Evolutionary conservation across 2,329 filamentous ascomycete genomes (phyloP).

Genomic region (Microascus cirrosus): DNA sequence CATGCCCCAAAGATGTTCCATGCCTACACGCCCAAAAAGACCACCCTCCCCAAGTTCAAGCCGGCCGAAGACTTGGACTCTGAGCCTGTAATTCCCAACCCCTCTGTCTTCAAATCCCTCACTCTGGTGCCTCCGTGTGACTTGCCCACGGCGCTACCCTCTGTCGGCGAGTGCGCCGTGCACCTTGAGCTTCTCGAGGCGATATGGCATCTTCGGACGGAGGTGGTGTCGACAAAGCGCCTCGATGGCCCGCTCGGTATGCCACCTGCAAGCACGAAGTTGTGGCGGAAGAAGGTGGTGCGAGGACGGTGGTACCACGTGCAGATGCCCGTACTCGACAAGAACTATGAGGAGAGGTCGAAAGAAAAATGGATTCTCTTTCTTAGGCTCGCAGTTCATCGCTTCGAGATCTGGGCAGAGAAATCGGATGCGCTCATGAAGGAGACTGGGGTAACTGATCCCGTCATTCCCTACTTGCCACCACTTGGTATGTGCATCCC

Average conservation of each 20-base stretch:
- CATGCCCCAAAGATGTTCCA: not conserved
- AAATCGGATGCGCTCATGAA: constrained; percentile 3
- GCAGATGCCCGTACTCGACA: not conserved
- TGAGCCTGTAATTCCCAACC: not conserved
- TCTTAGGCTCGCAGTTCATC: constrained; percentile 13
- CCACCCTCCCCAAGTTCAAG: not conserved
- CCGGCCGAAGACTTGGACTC: not conserved
- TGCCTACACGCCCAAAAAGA: not conserved
- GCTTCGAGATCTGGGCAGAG: constrained; percentile 15
- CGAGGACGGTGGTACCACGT: not conserved
- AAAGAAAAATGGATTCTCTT: constrained; percentile 6
- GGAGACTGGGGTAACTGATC: not conserved
- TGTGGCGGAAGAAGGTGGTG: not conserved
- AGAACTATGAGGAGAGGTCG: not conserved
- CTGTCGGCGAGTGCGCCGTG: constrained; percentile 28
- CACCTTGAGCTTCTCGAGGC: constrained; percentile 51
- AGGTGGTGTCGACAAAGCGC: no score
- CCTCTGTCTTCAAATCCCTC: not conserved
- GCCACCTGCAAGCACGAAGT: not conserved
- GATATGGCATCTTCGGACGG: constrained; percentile 35
- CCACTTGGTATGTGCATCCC: not conserved
- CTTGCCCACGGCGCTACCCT: not conserved
- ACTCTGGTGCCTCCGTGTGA: not conserved
- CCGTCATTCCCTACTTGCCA: not conserved
- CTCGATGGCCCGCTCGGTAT: no score